These are phyloP conservation scores for Xylaria sp. DNA, from an alignment of 2,329 filamentous ascomycete species.

Conservation along the genomic window DNA sequence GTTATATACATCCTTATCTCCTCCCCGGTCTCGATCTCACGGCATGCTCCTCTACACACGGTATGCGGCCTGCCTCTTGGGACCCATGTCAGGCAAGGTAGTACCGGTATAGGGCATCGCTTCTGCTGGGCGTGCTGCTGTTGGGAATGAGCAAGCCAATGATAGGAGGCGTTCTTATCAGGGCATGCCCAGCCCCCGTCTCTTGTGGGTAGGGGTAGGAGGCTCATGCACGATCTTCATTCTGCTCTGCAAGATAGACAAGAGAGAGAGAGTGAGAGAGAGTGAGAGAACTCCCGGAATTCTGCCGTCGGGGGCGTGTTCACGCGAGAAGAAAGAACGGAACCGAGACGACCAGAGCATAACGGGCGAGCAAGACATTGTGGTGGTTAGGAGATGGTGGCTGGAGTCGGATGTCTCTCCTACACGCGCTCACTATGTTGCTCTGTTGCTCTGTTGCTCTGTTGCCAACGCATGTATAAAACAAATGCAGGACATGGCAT, in stretches of 20 bases:
- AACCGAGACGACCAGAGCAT: too few relatives aligned
- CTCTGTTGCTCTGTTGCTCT: too few relatives aligned
- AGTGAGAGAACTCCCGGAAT: too few relatives aligned
- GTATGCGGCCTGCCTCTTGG: background rate
- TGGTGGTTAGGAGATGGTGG: too few relatives aligned
- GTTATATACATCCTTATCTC: slow-evolving; percentile 22
- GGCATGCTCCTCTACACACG: background rate
- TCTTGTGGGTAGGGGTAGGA: background rate
- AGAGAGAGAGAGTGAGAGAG: too few relatives aligned
- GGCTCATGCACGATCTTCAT: slow-evolving; percentile 8
- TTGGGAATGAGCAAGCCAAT: slow-evolving; percentile 17
- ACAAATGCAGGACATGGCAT: too few relatives aligned
- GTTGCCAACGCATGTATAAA: too few relatives aligned
- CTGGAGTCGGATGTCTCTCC: too few relatives aligned
- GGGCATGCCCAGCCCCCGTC: slow-evolving; percentile 6
- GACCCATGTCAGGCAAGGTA: slow-evolving; percentile 12
- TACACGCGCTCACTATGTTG: too few relatives aligned
- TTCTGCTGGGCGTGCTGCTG: background rate
- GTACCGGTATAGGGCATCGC: background rate
- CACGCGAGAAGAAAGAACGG: too few relatives aligned
- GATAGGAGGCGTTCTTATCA: slow-evolving; percentile 20
- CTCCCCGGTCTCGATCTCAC: background rate
- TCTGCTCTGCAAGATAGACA: slow-evolving; percentile 13
- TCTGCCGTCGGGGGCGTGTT: background rate
- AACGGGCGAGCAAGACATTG: too few relatives aligned